A percentile compares a stretch with the other conserved stretches of the same genome.
phyloP scores from a whole-genome alignment of 805 yeast genomes.

The Yamadazyma philogaea region DNA sequence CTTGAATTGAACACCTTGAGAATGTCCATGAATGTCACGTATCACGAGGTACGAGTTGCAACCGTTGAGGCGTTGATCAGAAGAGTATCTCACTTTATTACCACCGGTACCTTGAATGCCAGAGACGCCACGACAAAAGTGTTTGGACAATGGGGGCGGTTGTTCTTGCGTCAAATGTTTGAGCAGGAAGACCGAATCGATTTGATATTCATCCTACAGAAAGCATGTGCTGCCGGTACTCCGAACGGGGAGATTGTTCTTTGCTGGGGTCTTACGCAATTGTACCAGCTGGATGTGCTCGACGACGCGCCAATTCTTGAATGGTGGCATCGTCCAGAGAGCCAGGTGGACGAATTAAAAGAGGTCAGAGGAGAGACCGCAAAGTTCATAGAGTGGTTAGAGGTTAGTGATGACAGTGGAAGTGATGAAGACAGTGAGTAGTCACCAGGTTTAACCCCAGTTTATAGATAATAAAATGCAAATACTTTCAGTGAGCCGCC shows the following conservation, averaged over 20 bases:
- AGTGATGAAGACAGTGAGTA: constrained; percentile 44
- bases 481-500: too few relatives aligned
- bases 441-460: neutral
- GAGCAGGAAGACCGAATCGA: constrained; percentile 76
- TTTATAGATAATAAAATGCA: neutral
- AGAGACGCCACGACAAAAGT: constrained; percentile 76
- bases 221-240: constrained; percentile 45
- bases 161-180: constrained; percentile 83
- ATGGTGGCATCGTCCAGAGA: constrained; percentile 69
- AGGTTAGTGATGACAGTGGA: constrained; percentile 64
- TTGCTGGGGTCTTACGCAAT: constrained; percentile 50
- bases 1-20: constrained; percentile 90
- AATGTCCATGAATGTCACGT: constrained; percentile 96
- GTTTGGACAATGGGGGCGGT: constrained; percentile 75
- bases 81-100: constrained; percentile 68
- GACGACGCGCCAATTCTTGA: constrained; percentile 74
- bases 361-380: constrained; percentile 55
- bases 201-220: constrained; percentile 52
- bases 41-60: constrained; percentile 86
- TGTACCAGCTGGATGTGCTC: constrained; percentile 79
- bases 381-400: constrained; percentile 84
- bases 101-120: constrained; percentile 71
- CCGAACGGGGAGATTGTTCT: constrained; percentile 35
- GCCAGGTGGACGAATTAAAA: constrained; percentile 37
- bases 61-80: constrained; percentile 69